Base-by-base conservation (phyloP, 2,329 filamentous ascomycete species). In the Raffaelea arxii region DNA sequence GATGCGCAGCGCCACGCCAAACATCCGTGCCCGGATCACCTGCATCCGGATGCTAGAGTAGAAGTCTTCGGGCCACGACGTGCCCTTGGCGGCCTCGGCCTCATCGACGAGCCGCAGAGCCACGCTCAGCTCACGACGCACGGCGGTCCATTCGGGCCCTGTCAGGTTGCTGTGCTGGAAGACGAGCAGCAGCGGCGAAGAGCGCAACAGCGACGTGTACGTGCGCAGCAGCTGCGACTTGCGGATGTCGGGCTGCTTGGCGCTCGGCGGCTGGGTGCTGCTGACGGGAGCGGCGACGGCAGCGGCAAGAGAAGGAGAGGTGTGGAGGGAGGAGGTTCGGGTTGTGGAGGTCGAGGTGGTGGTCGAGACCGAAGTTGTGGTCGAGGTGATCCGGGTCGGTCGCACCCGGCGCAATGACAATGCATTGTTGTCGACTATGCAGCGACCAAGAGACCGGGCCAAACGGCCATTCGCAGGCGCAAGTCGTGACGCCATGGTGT, bases 11-110 rank as follows among this genome's bases (percentile, higher is more conserved):
- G 91, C 90, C 18, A 86, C 80, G 54, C 83, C 82, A 61, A 98
- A 87, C 59, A 98, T 94, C 59, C 86, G 85, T 14, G 87, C 92
- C 60, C 92, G 84, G 47, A 98, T 71, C 23, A 94, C 86, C 62
- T 94, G 84, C 23, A 97, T 62, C 65, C 86, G 83, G 54, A 92
- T 74, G 35, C 71, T 67, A 2, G 76, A 66, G n/a, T 76, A 72
- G 27, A 87, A 61, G 25, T 75, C 64, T 21, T 67, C 52, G 0
- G 67, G 62, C 3, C 59, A 48, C 16, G 14, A 25, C 22, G 46
- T 25, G 44, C 48, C 50, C 23, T 49, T 36, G 6, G 21, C 10
- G 32, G 46, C 19, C 36, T 53, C 46, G 25, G 50, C 25, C 24
- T 38, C 46, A 11, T 67, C 55, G 11, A 78, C 68, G 18, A 64